Conservation (phyloP, 2,329 filamentous ascomycete genomes). For the Colletotrichum phormii region DNA sequence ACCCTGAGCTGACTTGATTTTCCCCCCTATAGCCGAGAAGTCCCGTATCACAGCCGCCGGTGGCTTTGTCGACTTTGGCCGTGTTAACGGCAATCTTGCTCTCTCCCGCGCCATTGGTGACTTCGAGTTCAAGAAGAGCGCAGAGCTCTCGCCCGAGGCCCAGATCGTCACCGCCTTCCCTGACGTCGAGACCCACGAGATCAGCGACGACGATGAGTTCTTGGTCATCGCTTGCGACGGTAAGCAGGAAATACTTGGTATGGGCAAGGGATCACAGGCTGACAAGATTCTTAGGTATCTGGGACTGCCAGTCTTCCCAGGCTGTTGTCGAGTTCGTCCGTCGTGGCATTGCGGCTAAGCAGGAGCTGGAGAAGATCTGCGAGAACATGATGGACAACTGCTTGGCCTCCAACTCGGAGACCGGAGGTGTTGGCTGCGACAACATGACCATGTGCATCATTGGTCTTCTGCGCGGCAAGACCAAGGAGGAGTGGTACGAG, state of each 20-base stretch:
- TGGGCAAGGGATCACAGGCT: not conserved
- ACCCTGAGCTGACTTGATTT: slow-evolving; percentile 9
- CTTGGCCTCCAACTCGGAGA: slow-evolving; percentile 96
- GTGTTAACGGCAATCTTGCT: slow-evolving; percentile 97
- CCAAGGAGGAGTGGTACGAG: slow-evolving; percentile 98
- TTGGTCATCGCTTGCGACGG: slow-evolving; percentile 92
- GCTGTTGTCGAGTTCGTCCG: slow-evolving; percentile 97
- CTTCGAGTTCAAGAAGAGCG: slow-evolving; percentile 99
- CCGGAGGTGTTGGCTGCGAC: slow-evolving; percentile 96
- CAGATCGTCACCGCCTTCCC: slow-evolving; percentile 98
- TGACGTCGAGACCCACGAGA: slow-evolving; percentile 91
- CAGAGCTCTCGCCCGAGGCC: slow-evolving; percentile 95
- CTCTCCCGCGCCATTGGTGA: slow-evolving; percentile 97
- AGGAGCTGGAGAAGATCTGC: slow-evolving; percentile 93
- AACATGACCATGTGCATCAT: slow-evolving; percentile 99
- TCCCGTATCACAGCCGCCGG: slow-evolving; percentile 95
- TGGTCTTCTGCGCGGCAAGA: slow-evolving; percentile 89
- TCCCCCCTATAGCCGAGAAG: slow-evolving; percentile 79
- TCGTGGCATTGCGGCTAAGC: slow-evolving; percentile 95
- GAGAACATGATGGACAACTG: slow-evolving; percentile 99
- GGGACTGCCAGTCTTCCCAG: slow-evolving; percentile 99
- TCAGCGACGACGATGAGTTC: slow-evolving; percentile 95
- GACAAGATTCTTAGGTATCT: slow-evolving; percentile 79
- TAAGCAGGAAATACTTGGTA: slow-evolving; percentile 57
- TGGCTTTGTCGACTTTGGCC: slow-evolving; percentile 97